Evolutionary conservation across 768 basidiomycete genomes (phyloP).

Genomic region (Kockovaella imperatae): DNA sequence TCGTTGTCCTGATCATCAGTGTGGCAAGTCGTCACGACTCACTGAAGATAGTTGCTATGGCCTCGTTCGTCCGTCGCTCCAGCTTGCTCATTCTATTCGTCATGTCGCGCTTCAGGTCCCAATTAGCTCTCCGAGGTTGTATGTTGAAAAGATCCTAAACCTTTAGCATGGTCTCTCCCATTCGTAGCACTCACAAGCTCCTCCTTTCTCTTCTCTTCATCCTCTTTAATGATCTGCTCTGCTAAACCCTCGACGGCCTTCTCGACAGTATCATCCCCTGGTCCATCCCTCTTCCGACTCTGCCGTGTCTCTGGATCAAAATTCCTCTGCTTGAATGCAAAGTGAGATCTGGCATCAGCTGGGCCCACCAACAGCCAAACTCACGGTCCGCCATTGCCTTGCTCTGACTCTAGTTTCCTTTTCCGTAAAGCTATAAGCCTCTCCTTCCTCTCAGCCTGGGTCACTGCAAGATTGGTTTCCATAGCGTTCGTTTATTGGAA

Average conservation of each 20-base stretch:
- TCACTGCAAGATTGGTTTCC: conserved; percentile 41
- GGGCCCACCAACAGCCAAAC: not conserved
- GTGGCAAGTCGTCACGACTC: conserved; percentile 41
- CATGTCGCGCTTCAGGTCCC: conserved; percentile 77
- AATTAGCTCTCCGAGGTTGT: conserved; percentile 61
- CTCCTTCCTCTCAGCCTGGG: conserved; percentile 40
- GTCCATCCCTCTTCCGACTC: conserved; percentile 43
- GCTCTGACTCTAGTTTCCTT: conserved; percentile 33
- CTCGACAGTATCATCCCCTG: conserved; percentile 76
- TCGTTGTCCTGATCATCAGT: conserved; percentile 29
- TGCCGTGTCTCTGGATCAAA: conserved; percentile 73
- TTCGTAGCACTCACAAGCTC: conserved; percentile 61
- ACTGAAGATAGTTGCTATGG: conserved; percentile 90
- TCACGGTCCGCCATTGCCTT: conserved; percentile 32
- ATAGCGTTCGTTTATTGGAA: conserved; percentile 9
- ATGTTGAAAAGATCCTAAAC: conserved; percentile 51
- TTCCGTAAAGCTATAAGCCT: conserved; percentile 41
- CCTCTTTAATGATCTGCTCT: conserved; percentile 74
- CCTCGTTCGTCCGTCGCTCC: conserved; percentile 84
- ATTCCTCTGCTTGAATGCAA: conserved; percentile 55
- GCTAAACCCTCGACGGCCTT: conserved; percentile 73
- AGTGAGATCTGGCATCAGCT: conserved; percentile 18
- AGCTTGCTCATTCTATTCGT: conserved; percentile 70
- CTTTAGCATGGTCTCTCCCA: not conserved
- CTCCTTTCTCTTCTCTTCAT: conserved; percentile 72